Evolutionary conservation across 106 monocot genomes (phyloP), one percentile per base, ranked within the genome.

Genomic region (Xerophyta viscosa): DNA sequence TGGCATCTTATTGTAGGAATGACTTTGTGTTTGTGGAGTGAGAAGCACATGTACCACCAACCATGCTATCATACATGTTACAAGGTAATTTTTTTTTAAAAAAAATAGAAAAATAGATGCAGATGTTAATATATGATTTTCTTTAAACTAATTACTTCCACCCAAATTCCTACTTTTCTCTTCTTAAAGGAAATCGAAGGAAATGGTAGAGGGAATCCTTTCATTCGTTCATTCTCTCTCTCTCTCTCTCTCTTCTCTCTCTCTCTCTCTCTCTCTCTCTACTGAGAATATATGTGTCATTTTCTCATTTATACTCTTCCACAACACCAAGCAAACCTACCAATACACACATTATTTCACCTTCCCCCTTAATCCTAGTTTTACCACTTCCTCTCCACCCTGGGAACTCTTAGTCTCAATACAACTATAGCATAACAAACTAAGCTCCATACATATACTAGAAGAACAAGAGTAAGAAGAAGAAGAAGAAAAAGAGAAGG

Each of bases 241-340:
- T 51, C 50, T 61, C 26, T 29, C 31, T 9, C 12, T 12, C 48
- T 54, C 59, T 18, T 28, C 29, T 13, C 58, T 36, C 26, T 42
- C 14, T 25, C 29, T 46, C n/a, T 21, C 31, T 44, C 46, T 51
- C 50, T 61, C 26, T 29, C 31, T 9, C 12, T 12, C 48, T 30
- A 45, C 24, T 14, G 37, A 46, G 50, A 50, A 28, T 20, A 23
- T 28, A 53, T 46, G 43, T 31, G 64, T 60, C 60, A 48, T 54
- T 41, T 49, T 52, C 64, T 58, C 6, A 46, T 52, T 39, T 29
- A 60, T 58, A 37, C 60, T 29, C 52, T 14, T 15, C 52, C 66
- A 65, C 31, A 57, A 61, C 61, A 62, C 61, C 45, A 63, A 62
- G 67, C 62, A 74, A 74, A 67, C 8, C 66, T 43, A 45, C 44